Evolutionary conservation across 2,329 filamentous ascomycete genomes (phyloP).

Genomic region (Pseudocercospora eumusae): DNA sequence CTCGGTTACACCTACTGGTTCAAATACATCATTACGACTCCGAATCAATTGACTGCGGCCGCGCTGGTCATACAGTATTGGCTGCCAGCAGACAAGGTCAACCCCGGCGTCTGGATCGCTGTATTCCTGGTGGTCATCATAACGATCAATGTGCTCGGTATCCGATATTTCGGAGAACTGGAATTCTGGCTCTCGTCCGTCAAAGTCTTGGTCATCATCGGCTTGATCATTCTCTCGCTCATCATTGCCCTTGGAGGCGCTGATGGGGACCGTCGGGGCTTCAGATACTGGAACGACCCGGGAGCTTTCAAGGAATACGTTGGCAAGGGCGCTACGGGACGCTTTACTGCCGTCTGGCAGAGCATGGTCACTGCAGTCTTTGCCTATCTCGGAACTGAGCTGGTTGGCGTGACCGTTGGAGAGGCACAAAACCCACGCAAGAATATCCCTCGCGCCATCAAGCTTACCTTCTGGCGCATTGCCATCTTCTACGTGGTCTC

Average conservation of each 20-base stretch:
- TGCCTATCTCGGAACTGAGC: conserved; percentile 74
- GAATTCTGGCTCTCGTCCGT: conserved; percentile 53
- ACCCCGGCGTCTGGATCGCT: conserved; percentile 64
- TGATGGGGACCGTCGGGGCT: conserved; percentile 42
- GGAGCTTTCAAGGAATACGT: conserved; percentile 49
- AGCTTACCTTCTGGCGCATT: conserved; percentile 79
- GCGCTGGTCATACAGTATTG: conserved; percentile 78
- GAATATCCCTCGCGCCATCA: conserved; percentile 75
- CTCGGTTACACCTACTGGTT: conserved; percentile 60
- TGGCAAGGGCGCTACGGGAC: conserved; percentile 39
- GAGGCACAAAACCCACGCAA: conserved; percentile 71
- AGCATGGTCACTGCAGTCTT: conserved; percentile 73
- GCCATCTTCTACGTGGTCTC: conserved; percentile 76
- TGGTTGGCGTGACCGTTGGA: conserved; percentile 75
- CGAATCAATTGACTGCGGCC: conserved; percentile 81
- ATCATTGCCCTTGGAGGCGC: conserved; percentile 37
- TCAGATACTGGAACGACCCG: conserved; percentile 47
- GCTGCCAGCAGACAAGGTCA: conserved; percentile 53
- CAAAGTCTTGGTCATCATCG: conserved; percentile 51
- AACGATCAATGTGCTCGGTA: conserved; percentile 56
- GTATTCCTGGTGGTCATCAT: conserved; percentile 51
- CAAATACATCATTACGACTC: conserved; percentile 82
- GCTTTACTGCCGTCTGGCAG: conserved; percentile 49
- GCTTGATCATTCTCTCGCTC: conserved; percentile 48
- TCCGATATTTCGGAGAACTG: conserved; percentile 60